Base-by-base conservation (phyloP, 164 flowering plant genomes). In the Nelumbo lutea region DNA sequence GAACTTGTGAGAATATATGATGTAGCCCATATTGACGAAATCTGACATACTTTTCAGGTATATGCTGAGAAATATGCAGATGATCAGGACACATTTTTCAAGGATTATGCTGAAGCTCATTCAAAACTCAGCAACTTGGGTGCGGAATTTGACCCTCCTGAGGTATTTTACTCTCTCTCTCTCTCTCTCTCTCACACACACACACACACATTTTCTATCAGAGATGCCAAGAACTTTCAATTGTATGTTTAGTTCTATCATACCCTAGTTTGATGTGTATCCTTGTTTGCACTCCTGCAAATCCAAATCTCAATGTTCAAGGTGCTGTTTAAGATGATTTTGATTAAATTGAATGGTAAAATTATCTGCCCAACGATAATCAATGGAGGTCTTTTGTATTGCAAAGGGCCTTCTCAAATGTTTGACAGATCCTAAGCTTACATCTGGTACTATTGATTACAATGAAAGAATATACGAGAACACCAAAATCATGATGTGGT, bases 71-170 rank as follows among this genome's bases (percentile, higher is more conserved):
- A 91, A 77, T 96, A 96, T 78, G 92, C 96, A 55, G 88, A 57
- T 70, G 93, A 91, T 79, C 87, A 86, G 73, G 96, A 88, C 48
- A 86, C 89, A 68, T 96, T 96, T 78, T 93, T 89, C 80, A 84
- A 87, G 75, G 99, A 96, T 78, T 96, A 96, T 78, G 99, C 98
- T 75, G 96, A 96, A 86, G 91, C 99, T 61, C 99, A 96, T 86
- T 95, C 98, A 62, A 88, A 87, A 76, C 96, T 96, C 64, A 96
- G 99, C 82, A 90, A 90, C 72, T 86, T 83, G 80, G 99, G 99
- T 66, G 96, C 98, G 39, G 90, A 93, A 72, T 93, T 93, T 83
- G 96, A 90, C 62, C 99, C 99, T 72, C 91, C 93, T 45, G 91
- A 96, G 98, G 99, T 93, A 64, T 75, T 85, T 75, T 59, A 41